Evolutionary conservation across 2,329 filamentous ascomycete genomes (phyloP), one percentile per base, ranked within the genome.

Genomic region (Furcasterigmium furcatum): DNA sequence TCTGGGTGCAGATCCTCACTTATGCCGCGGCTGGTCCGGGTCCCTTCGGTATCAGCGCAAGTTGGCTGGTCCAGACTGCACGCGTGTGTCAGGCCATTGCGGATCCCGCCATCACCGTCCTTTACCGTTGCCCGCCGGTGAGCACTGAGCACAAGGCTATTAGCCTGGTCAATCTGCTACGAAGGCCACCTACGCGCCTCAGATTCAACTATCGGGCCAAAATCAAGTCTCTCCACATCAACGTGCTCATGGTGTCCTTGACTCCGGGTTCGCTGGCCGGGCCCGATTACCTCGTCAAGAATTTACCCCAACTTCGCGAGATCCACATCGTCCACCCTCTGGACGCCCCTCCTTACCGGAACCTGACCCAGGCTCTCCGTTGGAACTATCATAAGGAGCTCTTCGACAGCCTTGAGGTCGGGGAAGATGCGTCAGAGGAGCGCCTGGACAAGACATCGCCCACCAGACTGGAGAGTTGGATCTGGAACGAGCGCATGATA

Each of bases 241-340:
- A 94, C 57, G 82, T 85, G 10, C 77, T 91, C 54, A 79, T 84
- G 6, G 76, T 77, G 62, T 55, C 77, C 68, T 61, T 63, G 47
- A 72, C 82, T 42, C 66, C 73, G 34, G 77, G 79, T 54, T 74
- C 72, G 43, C 44, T 18, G 2, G 30, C n/a, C 9, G 21, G 45
- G 18, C 45, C 48, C 2, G 27, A 76, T 76, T 57, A 72, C 21
- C 64, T 95, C 41, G 69, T 95, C 18, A 71, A 73, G 34, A 73
- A 78, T 38, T 74, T 90, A 6, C 84, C 85, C 1, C 82, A 81
- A 40, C 71, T 96, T 14, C 76, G 77, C 43, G 77, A 84, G 41
- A 65, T 96, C 25, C 80, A 90, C 46, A 74, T 96, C 14, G 85
- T 84, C 51, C 87, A 91, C 53, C 77, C 76, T 10, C 72, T 79